Evolutionary conservation across 2,329 filamentous ascomycete genomes (phyloP).

Genomic region (Fusarium nelsonii): DNA sequence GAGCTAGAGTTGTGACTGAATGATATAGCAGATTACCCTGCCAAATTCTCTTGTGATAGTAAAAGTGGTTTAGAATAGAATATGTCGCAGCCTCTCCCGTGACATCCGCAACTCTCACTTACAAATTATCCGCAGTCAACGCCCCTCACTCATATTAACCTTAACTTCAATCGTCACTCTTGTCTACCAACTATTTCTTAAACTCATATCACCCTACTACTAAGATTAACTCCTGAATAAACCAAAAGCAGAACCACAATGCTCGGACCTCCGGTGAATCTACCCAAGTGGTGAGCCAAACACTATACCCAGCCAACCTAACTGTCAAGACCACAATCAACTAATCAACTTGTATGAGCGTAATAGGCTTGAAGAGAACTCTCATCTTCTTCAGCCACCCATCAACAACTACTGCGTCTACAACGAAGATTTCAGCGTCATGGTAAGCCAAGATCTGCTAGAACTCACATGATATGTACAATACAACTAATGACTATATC

Average conservation of each 20-base stretch:
- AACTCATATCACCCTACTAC: too few relatives aligned
- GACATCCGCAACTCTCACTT: conserved; percentile 29
- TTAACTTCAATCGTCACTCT: conserved; percentile 1
- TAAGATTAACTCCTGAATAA: background rate
- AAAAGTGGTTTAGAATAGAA: background rate
- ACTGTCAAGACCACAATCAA: background rate
- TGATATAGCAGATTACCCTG: background rate
- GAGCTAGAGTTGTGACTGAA: background rate
- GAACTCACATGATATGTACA: background rate
- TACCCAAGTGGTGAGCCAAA: conserved; percentile 68
- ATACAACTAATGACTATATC: conserved; percentile 1
- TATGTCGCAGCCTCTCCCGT: conserved; percentile 18
- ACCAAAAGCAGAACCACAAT: conserved; percentile 50
- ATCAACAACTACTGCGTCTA: conserved; percentile 99
- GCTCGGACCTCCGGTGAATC: conserved; percentile 65
- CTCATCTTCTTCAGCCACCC: conserved; percentile 90
- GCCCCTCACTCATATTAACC: conserved; percentile 24
- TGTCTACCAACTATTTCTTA: background rate
- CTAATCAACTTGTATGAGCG: conserved; percentile 21
- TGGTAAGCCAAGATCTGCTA: conserved; percentile 63
- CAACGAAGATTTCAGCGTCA: conserved; percentile 84
- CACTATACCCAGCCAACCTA: background rate
- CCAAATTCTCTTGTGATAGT: background rate
- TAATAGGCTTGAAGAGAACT: conserved; percentile 87
- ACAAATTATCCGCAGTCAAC: conserved; percentile 24